Percentiles rank a stretch among this genome's conserved stretches.
phyloP scores from a whole-genome alignment of 441 rosid genomes.

The Euphorbia celastroides region DNA sequence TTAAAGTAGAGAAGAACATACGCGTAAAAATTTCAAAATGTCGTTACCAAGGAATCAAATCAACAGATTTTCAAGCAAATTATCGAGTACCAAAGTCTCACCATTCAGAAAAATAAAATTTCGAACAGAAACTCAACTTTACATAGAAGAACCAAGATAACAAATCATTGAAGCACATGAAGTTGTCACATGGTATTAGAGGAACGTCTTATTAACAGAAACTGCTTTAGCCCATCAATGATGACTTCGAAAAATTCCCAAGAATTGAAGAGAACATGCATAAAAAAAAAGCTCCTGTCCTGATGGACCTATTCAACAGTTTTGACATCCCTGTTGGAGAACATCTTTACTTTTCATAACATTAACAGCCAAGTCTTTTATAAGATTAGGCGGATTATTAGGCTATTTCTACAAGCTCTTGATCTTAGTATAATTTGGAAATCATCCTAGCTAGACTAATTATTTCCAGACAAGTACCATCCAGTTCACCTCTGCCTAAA shows the following conservation, averaged over 20 bases:
- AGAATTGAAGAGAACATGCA: not conserved
- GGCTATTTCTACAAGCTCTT: not conserved
- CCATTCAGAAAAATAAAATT: slow-evolving; percentile 8
- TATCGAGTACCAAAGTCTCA: slow-evolving; percentile 9
- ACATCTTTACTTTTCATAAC: not conserved
- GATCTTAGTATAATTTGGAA: not conserved
- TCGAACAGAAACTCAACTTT: slow-evolving; percentile 9
- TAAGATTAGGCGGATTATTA: not conserved
- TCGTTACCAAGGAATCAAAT: slow-evolving; percentile 10
- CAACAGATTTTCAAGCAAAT: slow-evolving; percentile 9
- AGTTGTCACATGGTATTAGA: not conserved
- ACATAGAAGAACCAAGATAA: not conserved
- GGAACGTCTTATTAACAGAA: not conserved
- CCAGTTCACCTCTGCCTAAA: not conserved
- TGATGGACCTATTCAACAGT: not conserved
- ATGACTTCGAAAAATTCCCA: not conserved
- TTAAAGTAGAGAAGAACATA: slow-evolving; percentile 2
- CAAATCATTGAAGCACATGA: slow-evolving; percentile 11
- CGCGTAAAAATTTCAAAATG: slow-evolving; percentile 5
- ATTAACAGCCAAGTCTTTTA: not conserved
- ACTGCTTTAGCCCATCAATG: not conserved
- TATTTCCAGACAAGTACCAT: not conserved
- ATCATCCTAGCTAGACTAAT: not conserved
- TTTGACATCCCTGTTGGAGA: not conserved
- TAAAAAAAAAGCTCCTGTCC: not conserved